Evolutionary conservation across 768 basidiomycete genomes (phyloP).

Genomic region (Galerina marginata): DNA sequence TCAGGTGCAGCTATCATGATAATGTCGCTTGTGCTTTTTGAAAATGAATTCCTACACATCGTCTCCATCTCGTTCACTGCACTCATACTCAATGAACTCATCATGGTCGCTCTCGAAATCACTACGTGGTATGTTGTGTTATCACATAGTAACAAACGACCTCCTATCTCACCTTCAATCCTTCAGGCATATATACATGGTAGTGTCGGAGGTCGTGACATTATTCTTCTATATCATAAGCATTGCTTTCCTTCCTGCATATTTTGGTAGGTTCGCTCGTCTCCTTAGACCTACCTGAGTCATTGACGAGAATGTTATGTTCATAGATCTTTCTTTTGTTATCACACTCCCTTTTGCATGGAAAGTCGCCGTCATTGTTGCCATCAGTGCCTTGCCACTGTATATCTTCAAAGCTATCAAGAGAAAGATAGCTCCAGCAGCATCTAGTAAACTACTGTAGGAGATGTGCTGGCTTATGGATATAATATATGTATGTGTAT

Average conservation of each 20-base stretch:
- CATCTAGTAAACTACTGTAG: conserved; percentile 88
- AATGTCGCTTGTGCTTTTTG: conserved; percentile 93
- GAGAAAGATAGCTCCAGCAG: conserved; percentile 87
- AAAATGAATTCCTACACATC: conserved; percentile 96
- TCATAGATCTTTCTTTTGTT: conserved; percentile 88
- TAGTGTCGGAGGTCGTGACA: conserved; percentile 88
- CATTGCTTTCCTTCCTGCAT: conserved; percentile 93
- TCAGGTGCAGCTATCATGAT: conserved; percentile 98
- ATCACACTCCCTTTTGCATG: conserved; percentile 86
- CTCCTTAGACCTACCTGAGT: not conserved
- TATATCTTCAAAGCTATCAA: conserved; percentile 90
- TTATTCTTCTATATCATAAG: conserved; percentile 87
- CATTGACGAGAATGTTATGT: conserved; percentile 1
- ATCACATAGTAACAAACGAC: not conserved
- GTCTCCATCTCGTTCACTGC: conserved; percentile 99
- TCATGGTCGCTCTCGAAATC: conserved; percentile 98
- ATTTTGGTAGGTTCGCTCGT: conserved; percentile 78
- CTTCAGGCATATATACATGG: conserved; percentile 92
- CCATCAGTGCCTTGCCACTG: conserved; percentile 89
- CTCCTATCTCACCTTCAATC: not conserved
- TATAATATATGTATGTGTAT: not conserved
- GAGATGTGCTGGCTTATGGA: not conserved
- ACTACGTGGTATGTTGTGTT: conserved; percentile 79
- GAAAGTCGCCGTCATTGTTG: conserved; percentile 96
- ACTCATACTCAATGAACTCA: conserved; percentile 92